Evolutionary conservation across 331 rosid species (phyloP).

Genomic region (Pyracantha coccinea): DNA sequence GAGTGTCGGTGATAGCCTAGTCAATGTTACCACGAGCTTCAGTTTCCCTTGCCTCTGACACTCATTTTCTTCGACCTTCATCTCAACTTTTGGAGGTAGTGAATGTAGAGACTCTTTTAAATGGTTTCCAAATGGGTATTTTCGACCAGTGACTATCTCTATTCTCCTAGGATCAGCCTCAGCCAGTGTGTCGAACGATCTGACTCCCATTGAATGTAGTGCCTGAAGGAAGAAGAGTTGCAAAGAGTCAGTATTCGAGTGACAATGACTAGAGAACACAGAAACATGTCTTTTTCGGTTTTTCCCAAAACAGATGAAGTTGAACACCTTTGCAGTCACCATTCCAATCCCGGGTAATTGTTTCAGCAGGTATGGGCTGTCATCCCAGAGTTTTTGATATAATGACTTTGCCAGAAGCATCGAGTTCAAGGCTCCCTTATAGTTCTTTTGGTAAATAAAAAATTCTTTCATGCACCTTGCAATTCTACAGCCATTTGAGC

Average conservation of each 20-base stretch:
- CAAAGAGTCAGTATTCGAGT: conserved; percentile 3
- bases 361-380: conserved; percentile 81
- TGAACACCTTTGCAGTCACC: conserved; percentile 87
- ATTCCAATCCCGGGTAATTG: conserved; percentile 97
- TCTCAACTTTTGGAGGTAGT: conserved; percentile 76
- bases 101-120: conserved; percentile 83
- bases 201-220: conserved; percentile 69
- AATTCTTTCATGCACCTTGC: conserved; percentile 93
- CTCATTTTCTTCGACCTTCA: conserved; percentile 56
- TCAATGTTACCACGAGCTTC: conserved; percentile 67
- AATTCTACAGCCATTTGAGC: conserved; percentile 92
- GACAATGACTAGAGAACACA: background rate
- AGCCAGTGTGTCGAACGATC: conserved; percentile 71
- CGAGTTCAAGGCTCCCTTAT: conserved; percentile 66
- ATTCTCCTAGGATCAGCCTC: conserved; percentile 93
- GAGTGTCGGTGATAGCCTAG: conserved; percentile 53
- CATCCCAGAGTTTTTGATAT: conserved; percentile 94
- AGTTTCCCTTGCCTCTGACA: conserved; percentile 47
- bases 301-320: background rate
- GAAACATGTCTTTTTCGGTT: background rate
- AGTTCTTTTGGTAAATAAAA: conserved; percentile 72
- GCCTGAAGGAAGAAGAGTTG: conserved; percentile 44
- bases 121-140: conserved; percentile 92
- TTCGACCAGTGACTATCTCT: conserved; percentile 92
- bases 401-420: conserved; percentile 81